phyloP scores from a whole-genome alignment of 345 rosid species.

The Populus simonii region DNA sequence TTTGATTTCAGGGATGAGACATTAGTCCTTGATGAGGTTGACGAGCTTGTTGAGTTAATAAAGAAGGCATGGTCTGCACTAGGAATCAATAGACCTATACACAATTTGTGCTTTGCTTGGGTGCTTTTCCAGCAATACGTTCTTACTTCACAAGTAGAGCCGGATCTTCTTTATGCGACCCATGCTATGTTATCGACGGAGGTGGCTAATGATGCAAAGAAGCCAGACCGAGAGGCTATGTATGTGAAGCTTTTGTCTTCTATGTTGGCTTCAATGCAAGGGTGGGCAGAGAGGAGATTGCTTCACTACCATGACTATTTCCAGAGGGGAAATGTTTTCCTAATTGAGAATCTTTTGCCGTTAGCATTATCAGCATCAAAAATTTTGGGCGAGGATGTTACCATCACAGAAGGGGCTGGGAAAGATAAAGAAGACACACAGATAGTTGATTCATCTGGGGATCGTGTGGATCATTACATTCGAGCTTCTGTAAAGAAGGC shows the following conservation, averaged over 20 bases:
- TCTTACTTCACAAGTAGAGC: slow-evolving; percentile 57
- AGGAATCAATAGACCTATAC: slow-evolving; percentile 65
- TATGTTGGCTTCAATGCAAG: slow-evolving; percentile 64
- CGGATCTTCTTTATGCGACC: slow-evolving; percentile 69
- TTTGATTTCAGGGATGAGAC: slow-evolving; percentile 81
- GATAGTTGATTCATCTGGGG: slow-evolving; percentile 46
- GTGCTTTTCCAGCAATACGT: slow-evolving; percentile 82
- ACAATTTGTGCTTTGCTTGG: slow-evolving; percentile 83
- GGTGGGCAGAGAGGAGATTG: slow-evolving; percentile 82
- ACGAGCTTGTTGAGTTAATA: slow-evolving; percentile 79
- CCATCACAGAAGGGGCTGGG: slow-evolving; percentile 42
- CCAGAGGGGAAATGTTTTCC: slow-evolving; percentile 52
- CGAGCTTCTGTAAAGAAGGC: slow-evolving; percentile 69
- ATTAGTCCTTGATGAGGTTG: slow-evolving; percentile 79
- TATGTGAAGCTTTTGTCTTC: slow-evolving; percentile 60
- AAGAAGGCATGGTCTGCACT: slow-evolving; percentile 89
- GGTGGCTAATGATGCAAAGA: slow-evolving; percentile 73
- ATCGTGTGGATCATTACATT: slow-evolving; percentile 65
- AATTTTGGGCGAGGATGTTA: slow-evolving; percentile 63
- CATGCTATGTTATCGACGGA: slow-evolving; percentile 65
- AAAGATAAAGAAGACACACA: slow-evolving; percentile 45
- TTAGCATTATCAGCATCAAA: slow-evolving; percentile 62
- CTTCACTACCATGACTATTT: slow-evolving; percentile 68
- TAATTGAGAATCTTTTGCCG: slow-evolving; percentile 67
- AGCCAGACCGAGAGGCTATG: slow-evolving; percentile 54